Conservation (phyloP, 805 yeast species). For the Metahyphopichia silvanorum region DNA sequence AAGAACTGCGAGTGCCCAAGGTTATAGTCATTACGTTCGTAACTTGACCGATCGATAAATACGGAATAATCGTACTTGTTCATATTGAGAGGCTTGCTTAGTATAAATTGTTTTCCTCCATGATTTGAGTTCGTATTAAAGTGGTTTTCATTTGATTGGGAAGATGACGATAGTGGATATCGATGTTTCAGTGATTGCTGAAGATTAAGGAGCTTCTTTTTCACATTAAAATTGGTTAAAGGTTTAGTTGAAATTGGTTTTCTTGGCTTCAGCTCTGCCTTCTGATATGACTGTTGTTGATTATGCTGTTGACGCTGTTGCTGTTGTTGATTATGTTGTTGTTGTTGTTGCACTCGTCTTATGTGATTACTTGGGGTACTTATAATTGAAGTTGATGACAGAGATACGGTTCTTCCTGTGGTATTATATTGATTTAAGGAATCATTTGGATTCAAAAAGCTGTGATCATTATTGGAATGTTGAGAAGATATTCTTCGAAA, state of each 20-base stretch:
- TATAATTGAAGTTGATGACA: conserved; percentile 35
- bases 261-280: conserved; percentile 4
- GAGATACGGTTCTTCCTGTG: conserved; percentile 25
- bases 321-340: conserved; percentile 7
- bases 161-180: conserved; percentile 2
- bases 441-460: conserved; percentile 13
- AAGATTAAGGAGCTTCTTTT: conserved; percentile 35
- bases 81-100: conserved; percentile 30
- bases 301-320: conserved; percentile 8
- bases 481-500: conserved; percentile 13
- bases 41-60: conserved; percentile 12
- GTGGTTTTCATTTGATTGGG: neutral
- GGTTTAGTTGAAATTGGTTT: conserved; percentile 7
- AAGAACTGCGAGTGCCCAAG: too few relatives aligned
- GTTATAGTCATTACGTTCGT: conserved; percentile 1
- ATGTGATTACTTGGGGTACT: conserved; percentile 42
- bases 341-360: conserved; percentile 27
- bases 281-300: conserved; percentile 6
- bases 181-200: conserved; percentile 33
- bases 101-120: conserved; percentile 17
- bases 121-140: conserved; percentile 2
- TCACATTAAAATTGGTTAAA: conserved; percentile 25
- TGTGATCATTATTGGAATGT: conserved; percentile 8
- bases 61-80: conserved; percentile 36
- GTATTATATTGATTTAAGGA: conserved; percentile 14